A percentile compares a stretch with the other conserved stretches of the same genome.
phyloP scores from a whole-genome alignment of 495 filamentous ascomycete genomes.

The Cercophora scortea region DNA sequence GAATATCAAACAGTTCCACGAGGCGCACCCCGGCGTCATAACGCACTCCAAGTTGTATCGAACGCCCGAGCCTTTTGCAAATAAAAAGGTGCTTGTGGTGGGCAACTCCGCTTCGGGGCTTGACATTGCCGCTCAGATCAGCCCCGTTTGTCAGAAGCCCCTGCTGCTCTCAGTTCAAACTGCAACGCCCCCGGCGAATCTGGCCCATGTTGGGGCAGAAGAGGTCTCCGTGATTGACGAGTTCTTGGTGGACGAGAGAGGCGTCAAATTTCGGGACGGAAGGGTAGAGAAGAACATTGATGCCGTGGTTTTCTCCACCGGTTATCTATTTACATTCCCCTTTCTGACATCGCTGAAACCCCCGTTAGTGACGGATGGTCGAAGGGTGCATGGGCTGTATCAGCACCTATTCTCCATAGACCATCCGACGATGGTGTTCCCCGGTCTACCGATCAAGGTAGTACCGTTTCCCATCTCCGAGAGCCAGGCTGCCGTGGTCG shows the following conservation, averaged over 20 bases:
- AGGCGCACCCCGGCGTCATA: conserved; percentile 53
- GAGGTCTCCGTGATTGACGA: conserved; percentile 34
- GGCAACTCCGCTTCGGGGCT: conserved; percentile 73
- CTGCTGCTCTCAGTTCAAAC: conserved; percentile 37
- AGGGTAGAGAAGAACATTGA: conserved; percentile 53
- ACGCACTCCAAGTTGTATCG: conserved; percentile 80
- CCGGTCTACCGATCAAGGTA: conserved; percentile 66
- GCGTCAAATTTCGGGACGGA: conserved; percentile 30
- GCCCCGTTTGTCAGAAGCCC: conserved; percentile 29
- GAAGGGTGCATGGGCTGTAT: conserved; percentile 60
- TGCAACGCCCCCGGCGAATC: conserved; percentile 18
- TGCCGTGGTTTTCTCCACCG: conserved; percentile 63
- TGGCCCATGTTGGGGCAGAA: conserved; percentile 23
- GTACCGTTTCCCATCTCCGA: conserved; percentile 78
- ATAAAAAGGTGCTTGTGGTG: conserved; percentile 56
- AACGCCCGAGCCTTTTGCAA: conserved; percentile 45
- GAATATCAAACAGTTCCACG: conserved; percentile 41
- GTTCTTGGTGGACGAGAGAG: conserved; percentile 28
- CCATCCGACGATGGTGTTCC: conserved; percentile 72
- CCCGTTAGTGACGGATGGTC: conserved; percentile 57
- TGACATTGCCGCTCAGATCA: conserved; percentile 75
- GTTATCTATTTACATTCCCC: conserved; percentile 64
- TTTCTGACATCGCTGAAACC: conserved; percentile 55
- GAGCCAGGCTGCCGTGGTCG: conserved; percentile 68
- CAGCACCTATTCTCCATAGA: conserved; percentile 69